Conservation (phyloP, 208 protist genomes). For the Wallacemonas sp. region DNA sequence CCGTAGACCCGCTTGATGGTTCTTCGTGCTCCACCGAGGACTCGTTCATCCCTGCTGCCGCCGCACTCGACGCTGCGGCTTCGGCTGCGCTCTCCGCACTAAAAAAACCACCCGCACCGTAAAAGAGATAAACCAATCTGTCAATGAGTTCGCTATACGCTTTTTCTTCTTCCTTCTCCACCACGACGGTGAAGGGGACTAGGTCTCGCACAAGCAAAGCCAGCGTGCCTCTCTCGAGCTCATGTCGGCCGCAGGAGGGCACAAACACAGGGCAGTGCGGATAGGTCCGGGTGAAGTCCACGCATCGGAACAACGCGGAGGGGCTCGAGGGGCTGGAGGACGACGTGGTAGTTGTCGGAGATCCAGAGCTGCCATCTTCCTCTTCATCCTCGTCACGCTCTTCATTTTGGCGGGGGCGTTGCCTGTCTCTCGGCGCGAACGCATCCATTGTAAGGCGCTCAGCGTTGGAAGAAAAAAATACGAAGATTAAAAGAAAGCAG, state of each 20-base stretch:
- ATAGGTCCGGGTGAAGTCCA: slow-evolving; percentile 27
- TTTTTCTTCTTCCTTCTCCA: slow-evolving; percentile 61
- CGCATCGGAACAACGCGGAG: neutral
- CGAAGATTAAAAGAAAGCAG: neutral
- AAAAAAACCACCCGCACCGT: slow-evolving; percentile 35
- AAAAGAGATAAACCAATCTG: slow-evolving; percentile 49
- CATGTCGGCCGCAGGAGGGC: slow-evolving; percentile 67
- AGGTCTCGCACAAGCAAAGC: slow-evolving; percentile 60
- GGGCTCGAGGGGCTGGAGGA: neutral
- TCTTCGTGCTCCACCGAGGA: too few species aligned
- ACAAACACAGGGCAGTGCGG: slow-evolving; percentile 85
- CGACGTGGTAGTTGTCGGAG: neutral
- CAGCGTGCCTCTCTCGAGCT: slow-evolving; percentile 61
- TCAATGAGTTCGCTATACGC: slow-evolving; percentile 63
- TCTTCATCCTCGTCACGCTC: too few species aligned
- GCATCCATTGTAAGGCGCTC: too few species aligned
- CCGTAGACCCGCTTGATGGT: too few species aligned
- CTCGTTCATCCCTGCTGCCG: too few species aligned
- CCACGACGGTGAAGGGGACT: slow-evolving; percentile 79
- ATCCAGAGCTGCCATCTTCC: too few species aligned
- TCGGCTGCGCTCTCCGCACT: slow-evolving; percentile 4
- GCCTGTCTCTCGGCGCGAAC: too few species aligned
- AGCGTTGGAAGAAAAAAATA: too few species aligned
- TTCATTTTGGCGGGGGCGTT: neutral
- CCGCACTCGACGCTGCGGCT: too few species aligned